Evolutionary conservation across 305 asterid genomes (phyloP), one percentile per base, ranked within the genome.

Genomic region (Fraxinus latifolia): DNA sequence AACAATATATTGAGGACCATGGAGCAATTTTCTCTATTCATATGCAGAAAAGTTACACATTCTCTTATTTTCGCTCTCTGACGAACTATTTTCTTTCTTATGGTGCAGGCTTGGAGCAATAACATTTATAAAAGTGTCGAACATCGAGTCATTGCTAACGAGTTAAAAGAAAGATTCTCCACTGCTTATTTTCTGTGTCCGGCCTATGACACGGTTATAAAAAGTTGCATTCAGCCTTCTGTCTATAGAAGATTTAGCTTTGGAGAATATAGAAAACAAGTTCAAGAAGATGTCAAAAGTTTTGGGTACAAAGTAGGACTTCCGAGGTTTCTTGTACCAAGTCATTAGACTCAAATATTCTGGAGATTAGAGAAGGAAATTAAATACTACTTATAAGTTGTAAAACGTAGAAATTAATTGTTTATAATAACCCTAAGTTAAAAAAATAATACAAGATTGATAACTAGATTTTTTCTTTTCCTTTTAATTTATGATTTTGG

Each of bases 71-170:
- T 70, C 14, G 12, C 36, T 70, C 31, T 14, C 31, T 70, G 76
- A 71, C 25, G 47, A 71, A 7, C 23, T 36, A 2, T 71, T 71
- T 71, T 21, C 44, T 15, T 71, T 71, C 25, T 71, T 1, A 50
- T 12, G 71, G 53, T 81, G 86, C 89, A 92, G 97, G 97, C 94
- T 15, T 92, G 93, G 95, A 92, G 97, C 86, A 90, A 92, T 74
- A 82, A 86, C 23, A 74, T 83, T 9, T 91, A 92, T 74, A 90
- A 74, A 55, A 92, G 97, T 68, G 94, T 92, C 14, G 89, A 89
- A 29, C 97, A 92, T 80, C 88, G 95, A 11, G 97, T 92, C 5
- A 87, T 91, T 85, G 84, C 89, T 5, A 91, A 91, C 68, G 81
- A 86, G 12, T 3, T 1, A 4, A 83, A 62, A 32, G 95, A 92